Evolutionary conservation across 768 basidiomycete species (phyloP).

Genomic region (Lactifluus subvellereus): DNA sequence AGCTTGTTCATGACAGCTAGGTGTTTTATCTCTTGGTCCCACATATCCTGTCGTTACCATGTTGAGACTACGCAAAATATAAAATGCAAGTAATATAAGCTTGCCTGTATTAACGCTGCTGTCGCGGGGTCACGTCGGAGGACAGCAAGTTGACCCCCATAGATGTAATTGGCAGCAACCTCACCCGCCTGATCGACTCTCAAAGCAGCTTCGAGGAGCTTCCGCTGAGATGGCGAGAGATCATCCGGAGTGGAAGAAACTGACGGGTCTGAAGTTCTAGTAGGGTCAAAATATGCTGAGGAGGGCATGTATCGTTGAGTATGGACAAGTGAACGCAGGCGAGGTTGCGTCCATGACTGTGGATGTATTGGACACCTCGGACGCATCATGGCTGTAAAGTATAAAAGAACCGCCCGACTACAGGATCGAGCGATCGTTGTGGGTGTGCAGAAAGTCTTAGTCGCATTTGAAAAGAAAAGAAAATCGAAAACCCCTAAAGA

Average conservation of each 20-base stretch:
- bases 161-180: constrained; percentile 94
- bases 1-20: constrained; percentile 80
- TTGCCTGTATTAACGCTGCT: constrained; percentile 69
- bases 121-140: constrained; percentile 52
- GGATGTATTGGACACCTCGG: neutral
- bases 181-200: constrained; percentile 96
- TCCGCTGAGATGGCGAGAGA: constrained; percentile 45
- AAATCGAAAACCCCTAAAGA: too few species aligned
- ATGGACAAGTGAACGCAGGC: constrained; percentile 14
- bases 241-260: constrained; percentile 49
- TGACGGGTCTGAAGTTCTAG: constrained; percentile 35
- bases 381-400: neutral
- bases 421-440: neutral
- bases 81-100: constrained; percentile 25
- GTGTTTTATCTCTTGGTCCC: constrained; percentile 94
- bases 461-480: too few species aligned
- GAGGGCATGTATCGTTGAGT: constrained; percentile 34
- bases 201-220: constrained; percentile 57
- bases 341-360: neutral
- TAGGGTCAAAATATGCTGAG: constrained; percentile 42
- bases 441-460: too few species aligned
- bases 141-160: constrained; percentile 77
- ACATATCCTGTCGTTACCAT: constrained; percentile 72
- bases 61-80: neutral
- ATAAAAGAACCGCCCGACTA: neutral